Base-by-base conservation (phyloP, 1,284 basidiomycete species). In the Malassezia obtusa region DNA sequence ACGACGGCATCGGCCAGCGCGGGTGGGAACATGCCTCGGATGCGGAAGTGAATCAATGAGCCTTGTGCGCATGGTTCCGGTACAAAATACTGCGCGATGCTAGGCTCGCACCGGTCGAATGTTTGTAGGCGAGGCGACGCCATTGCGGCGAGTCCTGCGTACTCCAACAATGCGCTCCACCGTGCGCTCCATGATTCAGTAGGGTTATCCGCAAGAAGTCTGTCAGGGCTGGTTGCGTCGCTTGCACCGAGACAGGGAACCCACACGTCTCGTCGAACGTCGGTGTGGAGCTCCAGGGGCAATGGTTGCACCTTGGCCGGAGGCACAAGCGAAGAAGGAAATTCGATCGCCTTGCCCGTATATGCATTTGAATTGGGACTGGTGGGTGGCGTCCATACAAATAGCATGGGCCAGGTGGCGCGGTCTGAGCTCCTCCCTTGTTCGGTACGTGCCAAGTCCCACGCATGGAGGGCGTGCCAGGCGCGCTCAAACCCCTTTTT, bases 401-500 rank as follows among this genome's bases (percentile, higher is more conserved):
- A 38, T 6, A 56, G 38, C 17, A 50, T 31, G 14, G 41, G 14
- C 53, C 53, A 56, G 3, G 35, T 40, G 10, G 58, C 45, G 31
- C 64, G 52, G 4, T 52, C 38, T 21, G 15, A 14, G 12, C 26
- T 10, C 14, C 14, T 17, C 6, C 22, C 38, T 14, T 40, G 38
- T 40, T 40, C 17, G 17, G 15, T 21, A 17, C 40, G 40, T 14
- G 8, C 7, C 15, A n/a, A 25, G 33, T 71, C 68, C 68, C 68
- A 71, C 7, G 53, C 52, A 14, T 51, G 45, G 0, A 71, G 43
- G 17, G 65, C 60, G 14, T 50, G 47, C 2, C 57, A 46, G 2
- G 63, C 66, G 25, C 68, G 63, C 36, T 67, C 60, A 26, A 63
- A 71, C 1, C 69, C 69, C 19, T 58, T 61, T 50, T 65, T 71